phyloP scores from a whole-genome alignment of 192 early-diverging fungal species.

The Kickxella alabastrina region DNA sequence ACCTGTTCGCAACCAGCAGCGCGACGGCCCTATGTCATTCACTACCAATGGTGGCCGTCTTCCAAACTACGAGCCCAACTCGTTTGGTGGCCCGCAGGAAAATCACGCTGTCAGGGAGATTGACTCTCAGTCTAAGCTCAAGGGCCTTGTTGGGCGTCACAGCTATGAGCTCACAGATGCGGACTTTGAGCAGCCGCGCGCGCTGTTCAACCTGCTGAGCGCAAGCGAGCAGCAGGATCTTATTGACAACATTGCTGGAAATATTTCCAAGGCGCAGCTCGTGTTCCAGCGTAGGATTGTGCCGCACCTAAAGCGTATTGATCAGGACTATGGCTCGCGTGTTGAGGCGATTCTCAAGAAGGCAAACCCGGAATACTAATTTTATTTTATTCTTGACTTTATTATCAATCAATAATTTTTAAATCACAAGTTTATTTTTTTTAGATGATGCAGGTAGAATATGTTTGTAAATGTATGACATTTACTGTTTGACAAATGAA shows the following conservation, averaged over 20 bases:
- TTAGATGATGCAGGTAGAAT: no score
- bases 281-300: slow-evolving; percentile 57
- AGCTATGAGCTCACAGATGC: slow-evolving; percentile 52
- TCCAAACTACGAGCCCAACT: no score
- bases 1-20: slow-evolving; percentile 59
- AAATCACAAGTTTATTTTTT: no score
- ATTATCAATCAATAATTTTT: no score
- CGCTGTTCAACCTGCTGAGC: slow-evolving; percentile 48
- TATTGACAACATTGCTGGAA: slow-evolving; percentile 57
- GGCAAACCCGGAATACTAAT: slow-evolving; percentile 6
- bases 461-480: no score
- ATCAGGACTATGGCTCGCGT: slow-evolving; percentile 56
- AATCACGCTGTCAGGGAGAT: slow-evolving; percentile 15
- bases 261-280: slow-evolving; percentile 52
- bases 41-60: slow-evolving; percentile 56
- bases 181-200: slow-evolving; percentile 63
- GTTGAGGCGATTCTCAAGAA: slow-evolving; percentile 38
- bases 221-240: slow-evolving; percentile 48
- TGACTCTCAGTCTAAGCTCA: slow-evolving; percentile 29
- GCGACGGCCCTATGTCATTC: slow-evolving; percentile 59
- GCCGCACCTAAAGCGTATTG: slow-evolving; percentile 55
- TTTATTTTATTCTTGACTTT: slow-evolving; percentile 1
- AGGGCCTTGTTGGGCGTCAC: slow-evolving; percentile 53
- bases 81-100: slow-evolving; percentile 53
- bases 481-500: no score